Conservation (phyloP, 768 basidiomycete genomes). For the Tylopilus rubrobrunneus region DNA sequence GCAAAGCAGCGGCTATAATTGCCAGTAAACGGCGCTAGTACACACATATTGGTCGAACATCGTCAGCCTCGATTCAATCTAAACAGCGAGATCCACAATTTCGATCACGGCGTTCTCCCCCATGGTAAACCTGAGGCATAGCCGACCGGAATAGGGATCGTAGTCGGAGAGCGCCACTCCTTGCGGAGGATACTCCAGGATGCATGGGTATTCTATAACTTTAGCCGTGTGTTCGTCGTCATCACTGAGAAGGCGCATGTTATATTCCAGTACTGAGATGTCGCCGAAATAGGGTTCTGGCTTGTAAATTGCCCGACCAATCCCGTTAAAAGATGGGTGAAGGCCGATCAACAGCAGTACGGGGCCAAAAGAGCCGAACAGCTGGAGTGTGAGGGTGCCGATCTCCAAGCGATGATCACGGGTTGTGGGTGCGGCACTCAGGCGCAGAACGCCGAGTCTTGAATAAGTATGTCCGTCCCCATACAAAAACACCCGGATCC, state of each 20-base stretch:
- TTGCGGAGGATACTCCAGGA: neutral
- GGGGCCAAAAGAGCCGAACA: neutral
- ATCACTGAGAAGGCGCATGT: neutral
- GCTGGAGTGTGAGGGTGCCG: conserved; percentile 11
- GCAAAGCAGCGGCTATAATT: no score
- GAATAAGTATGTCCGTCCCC: neutral
- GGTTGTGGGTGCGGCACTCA: neutral
- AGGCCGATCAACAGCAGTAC: neutral
- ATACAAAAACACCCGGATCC: neutral
- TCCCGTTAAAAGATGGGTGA: conserved; percentile 11
- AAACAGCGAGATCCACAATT: conserved; percentile 13
- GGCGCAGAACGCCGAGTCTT: conserved; percentile 8
- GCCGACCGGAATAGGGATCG: conserved; percentile 18
- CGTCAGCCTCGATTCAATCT: neutral
- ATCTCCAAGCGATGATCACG: neutral
- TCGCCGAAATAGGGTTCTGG: no score
- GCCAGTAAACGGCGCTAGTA: no score
- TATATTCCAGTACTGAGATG: conserved; percentile 7
- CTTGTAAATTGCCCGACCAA: conserved; percentile 10
- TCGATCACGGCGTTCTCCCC: conserved; percentile 6
- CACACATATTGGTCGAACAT: no score
- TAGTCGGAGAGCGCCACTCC: conserved; percentile 11
- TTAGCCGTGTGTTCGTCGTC: neutral
- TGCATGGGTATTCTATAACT: conserved; percentile 1
- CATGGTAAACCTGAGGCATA: conserved; percentile 6